These are phyloP conservation scores for Plasmodium gonderi DNA, from an alignment of 169 alveolate genomes.

Conservation along the genomic window DNA sequence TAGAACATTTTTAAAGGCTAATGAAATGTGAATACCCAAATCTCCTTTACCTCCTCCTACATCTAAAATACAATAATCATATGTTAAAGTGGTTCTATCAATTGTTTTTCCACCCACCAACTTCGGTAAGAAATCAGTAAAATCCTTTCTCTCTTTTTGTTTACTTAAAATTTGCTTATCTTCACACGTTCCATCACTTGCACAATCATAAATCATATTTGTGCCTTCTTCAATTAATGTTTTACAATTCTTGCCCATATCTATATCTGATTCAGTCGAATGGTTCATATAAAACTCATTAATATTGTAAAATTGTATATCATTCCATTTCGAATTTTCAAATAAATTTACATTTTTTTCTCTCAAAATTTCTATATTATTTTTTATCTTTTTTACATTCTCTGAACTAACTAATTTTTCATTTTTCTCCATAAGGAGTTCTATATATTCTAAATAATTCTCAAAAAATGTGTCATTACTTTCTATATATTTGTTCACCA, in stretches of 20 bases:
- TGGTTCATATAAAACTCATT: background rate
- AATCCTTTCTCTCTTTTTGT: background rate
- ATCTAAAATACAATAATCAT: conserved; percentile 61
- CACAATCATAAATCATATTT: background rate
- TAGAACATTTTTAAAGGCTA: conserved; percentile 57
- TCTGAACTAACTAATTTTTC: conserved; percentile 11
- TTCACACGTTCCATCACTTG: background rate
- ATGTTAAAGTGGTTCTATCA: background rate
- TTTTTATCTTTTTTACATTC: conserved; percentile 24
- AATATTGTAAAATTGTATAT: conserved; percentile 43
- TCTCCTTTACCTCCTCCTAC: conserved; percentile 76
- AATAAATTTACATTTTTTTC: conserved; percentile 25
- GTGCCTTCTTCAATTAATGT: background rate
- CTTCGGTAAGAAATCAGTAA: background rate
- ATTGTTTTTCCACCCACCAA: background rate
- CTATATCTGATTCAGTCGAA: background rate
- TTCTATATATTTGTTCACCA: conserved; percentile 66
- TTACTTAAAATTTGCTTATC: background rate
- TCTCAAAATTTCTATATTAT: conserved; percentile 2
- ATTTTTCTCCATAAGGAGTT: conserved; percentile 54
- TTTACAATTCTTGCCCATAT: background rate
- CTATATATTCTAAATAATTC: conserved; percentile 48
- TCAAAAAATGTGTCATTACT: conserved; percentile 39
- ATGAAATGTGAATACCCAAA: conserved; percentile 64
- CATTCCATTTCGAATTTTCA: conserved; percentile 54